These are phyloP conservation scores for Craspedostauros australis DNA, from an alignment of 108 stramenopile genomes.

Conservation along the genomic window DNA sequence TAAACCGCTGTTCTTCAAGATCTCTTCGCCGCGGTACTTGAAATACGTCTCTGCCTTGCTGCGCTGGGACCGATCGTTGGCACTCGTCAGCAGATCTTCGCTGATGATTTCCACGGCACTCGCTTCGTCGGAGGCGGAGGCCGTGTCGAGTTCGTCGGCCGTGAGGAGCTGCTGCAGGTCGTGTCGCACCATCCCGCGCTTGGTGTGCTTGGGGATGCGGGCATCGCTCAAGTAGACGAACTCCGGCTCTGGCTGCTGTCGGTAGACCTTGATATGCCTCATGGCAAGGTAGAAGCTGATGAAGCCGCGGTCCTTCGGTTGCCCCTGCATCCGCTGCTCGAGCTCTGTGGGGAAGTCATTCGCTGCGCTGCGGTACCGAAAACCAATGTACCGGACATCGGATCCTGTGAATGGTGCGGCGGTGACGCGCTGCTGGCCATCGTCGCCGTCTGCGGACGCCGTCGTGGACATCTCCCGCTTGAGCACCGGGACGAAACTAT, in stretches of 20 bases:
- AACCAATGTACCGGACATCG: slow-evolving; percentile 72
- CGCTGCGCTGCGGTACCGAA: slow-evolving; percentile 54
- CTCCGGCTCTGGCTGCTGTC: slow-evolving; percentile 75
- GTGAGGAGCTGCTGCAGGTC: slow-evolving; percentile 40
- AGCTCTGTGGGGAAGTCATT: slow-evolving; percentile 16
- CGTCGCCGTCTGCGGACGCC: slow-evolving; percentile 3
- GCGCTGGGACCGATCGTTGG: slow-evolving; percentile 13
- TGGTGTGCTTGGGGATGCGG: slow-evolving; percentile 61
- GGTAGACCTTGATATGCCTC: slow-evolving; percentile 74
- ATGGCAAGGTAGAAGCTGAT: slow-evolving; percentile 73
- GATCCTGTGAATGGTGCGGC: slow-evolving; percentile 50
- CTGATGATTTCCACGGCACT: slow-evolving; percentile 1
- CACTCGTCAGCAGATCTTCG: background rate
- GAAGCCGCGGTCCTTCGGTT: slow-evolving; percentile 9
- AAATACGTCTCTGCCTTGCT: slow-evolving; percentile 70
- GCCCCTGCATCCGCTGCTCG: background rate
- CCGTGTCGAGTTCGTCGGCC: slow-evolving; percentile 10
- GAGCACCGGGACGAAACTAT: slow-evolving; percentile 33
- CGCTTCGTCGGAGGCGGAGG: slow-evolving; percentile 23
- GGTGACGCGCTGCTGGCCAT: slow-evolving; percentile 3
- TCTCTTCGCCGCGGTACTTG: slow-evolving; percentile 80
- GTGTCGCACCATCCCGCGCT: slow-evolving; percentile 62
- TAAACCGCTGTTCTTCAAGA: slow-evolving; percentile 69
- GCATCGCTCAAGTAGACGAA: slow-evolving; percentile 79
- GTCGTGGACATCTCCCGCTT: slow-evolving; percentile 3